Conservation (phyloP, 768 basidiomycete species). For the Mycena indigotica region DNA sequence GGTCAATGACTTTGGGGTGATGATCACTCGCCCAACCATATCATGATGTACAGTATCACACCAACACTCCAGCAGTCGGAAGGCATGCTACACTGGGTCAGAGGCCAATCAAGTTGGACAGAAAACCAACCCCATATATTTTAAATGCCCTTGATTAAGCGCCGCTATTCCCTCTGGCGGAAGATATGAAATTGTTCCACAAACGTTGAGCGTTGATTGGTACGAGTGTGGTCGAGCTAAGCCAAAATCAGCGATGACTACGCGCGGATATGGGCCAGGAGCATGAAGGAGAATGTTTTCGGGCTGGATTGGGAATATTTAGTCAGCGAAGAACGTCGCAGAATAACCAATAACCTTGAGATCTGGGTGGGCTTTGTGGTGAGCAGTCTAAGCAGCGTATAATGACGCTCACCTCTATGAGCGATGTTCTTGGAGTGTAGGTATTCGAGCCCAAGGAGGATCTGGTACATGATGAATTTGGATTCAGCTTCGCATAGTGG, state of each 20-base stretch:
- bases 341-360: constrained; percentile 51
- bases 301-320: constrained; percentile 47
- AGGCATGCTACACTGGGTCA: constrained; percentile 63
- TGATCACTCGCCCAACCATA: constrained; percentile 57
- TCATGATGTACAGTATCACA: constrained; percentile 80
- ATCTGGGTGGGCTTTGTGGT: constrained; percentile 40
- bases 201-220: constrained; percentile 83
- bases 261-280: constrained; percentile 84
- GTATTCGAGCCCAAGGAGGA: constrained; percentile 70
- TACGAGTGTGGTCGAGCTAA: constrained; percentile 77
- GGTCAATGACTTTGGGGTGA: background rate
- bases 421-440: constrained; percentile 73
- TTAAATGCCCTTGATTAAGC: constrained; percentile 70
- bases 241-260: constrained; percentile 86
- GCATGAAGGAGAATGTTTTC: constrained; percentile 80
- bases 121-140: constrained; percentile 54
- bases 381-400: background rate
- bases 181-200: constrained; percentile 81
- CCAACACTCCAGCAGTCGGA: constrained; percentile 90
- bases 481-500: constrained; percentile 77
- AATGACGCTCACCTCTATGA: constrained; percentile 62
- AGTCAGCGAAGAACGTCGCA: background rate
- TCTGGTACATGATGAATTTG: constrained; percentile 82
- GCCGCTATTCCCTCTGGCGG: constrained; percentile 85
- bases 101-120: background rate